Base-by-base conservation (phyloP, 208 protist genomes). In the Crithidia sp. region DNA sequence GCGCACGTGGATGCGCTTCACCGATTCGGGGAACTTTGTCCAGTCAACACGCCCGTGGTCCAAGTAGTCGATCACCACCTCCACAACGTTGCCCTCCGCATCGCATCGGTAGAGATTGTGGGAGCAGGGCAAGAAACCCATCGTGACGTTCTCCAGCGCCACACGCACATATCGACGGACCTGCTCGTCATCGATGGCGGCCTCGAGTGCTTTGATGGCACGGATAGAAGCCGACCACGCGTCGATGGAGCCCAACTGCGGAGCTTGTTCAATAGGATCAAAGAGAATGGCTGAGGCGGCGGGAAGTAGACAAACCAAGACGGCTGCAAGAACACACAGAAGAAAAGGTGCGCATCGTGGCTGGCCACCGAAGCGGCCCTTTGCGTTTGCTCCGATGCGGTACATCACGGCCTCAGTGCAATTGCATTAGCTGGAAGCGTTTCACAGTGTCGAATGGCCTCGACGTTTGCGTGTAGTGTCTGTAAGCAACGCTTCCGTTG, bases 41-140 rank as follows among this genome's bases (percentile, higher is more conserved):
- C 73, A 78, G 17, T 72, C 43, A 5, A 78, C 49, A 7, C 40
- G 43, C 0, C 65, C 73, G 40, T 9, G 10, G 7, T 13, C 5
- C 12, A 78, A 13, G 17, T 16, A 28, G 6, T 72, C 37, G 28
- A 78, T 54, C 17, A 56, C 41, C 0, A 66, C 64, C 9, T 59
- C 63, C 7, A 60, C 53, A 13, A 67, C 7, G 8, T 2, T 52
- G 55, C 39, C 40, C 12, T 17, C 36, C 50, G 59, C n/a, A 13
- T 64, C 16, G 71, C 71, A 77, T 2, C 64, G 71, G 47, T 66
- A 71, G 5, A 77, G 53, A 7, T 61, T 57, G 40, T 55, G 50
- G 3, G 3, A 4, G 40, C 71, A 77, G 0, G 10, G 39, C 39
- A 45, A 36, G 17, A 77, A 77, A 14, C 64, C 64, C 0, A 5